Evolutionary conservation across 306 rosid species (phyloP).

Genomic region (Lupinus albus): DNA sequence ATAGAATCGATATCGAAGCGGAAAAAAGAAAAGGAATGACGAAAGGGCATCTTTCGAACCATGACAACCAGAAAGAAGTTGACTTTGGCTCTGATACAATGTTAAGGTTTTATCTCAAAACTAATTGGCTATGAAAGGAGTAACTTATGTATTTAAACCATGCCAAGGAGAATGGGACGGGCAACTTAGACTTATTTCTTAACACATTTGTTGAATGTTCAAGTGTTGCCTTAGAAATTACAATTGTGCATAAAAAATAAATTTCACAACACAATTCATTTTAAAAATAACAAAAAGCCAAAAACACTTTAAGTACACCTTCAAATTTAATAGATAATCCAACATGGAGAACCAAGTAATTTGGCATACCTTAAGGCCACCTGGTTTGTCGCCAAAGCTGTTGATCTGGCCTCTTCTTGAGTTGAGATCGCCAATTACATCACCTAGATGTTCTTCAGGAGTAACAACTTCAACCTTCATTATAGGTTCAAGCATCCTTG

Average conservation of each 20-base stretch:
- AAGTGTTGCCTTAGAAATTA: constrained; percentile 21
- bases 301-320: constrained; percentile 11
- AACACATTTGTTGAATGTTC: constrained; percentile 11
- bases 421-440: constrained; percentile 96
- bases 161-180: no score
- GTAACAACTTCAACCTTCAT: constrained; percentile 98
- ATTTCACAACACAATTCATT: background rate
- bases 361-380: constrained; percentile 84
- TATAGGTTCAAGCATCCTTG: constrained; percentile 90
- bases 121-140: no score
- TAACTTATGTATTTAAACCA: no score
- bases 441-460: constrained; percentile 95
- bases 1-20: background rate
- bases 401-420: constrained; percentile 98
- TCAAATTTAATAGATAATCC: constrained; percentile 21
- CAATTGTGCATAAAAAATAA: constrained; percentile 2
- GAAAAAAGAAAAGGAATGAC: background rate
- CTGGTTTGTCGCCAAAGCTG: constrained; percentile 92
- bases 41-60: no score
- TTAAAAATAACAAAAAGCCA: constrained; percentile 8
- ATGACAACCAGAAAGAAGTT: no score
- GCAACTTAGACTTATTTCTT: background rate
- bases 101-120: no score
- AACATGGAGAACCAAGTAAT: constrained; percentile 24
- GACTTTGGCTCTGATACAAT: no score